Percentiles rank a stretch among this genome's conserved stretches.
Evolutionary conservation across 2,329 filamentous ascomycete genomes (phyloP).

Genomic region (Neofusicoccum laricinum): DNA sequence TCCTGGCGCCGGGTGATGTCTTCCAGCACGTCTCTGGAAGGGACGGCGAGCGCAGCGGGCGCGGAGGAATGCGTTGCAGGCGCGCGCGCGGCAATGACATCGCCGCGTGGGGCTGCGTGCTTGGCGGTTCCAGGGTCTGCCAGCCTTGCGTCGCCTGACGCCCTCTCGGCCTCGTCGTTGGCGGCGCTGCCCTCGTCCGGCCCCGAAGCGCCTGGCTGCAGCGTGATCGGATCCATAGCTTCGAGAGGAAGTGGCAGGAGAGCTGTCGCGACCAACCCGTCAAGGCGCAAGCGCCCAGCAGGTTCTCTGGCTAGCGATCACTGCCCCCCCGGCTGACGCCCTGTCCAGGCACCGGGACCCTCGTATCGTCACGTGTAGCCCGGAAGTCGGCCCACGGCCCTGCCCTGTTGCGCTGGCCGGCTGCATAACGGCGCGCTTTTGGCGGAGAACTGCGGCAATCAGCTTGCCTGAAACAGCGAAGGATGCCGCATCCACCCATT

Average conservation of each 20-base stretch:
- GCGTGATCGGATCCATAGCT: neutral
- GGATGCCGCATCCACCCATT: constrained; percentile 2
- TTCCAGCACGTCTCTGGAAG: constrained; percentile 11
- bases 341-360: neutral
- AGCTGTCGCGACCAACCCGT: neutral
- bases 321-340: constrained; percentile 8
- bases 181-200: neutral
- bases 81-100: neutral
- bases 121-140: constrained; percentile 8
- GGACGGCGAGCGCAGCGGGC: neutral
- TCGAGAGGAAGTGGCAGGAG: neutral
- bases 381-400: constrained; percentile 3
- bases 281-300: neutral
- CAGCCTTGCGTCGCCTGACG: constrained; percentile 1
- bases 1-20: constrained; percentile 12
- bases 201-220: neutral
- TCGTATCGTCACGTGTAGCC: neutral
- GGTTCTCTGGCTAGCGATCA: neutral
- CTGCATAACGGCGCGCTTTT: neutral
- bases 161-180: neutral
- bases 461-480: constrained; percentile 11
- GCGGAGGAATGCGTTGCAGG: neutral
- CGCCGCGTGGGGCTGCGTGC: neutral
- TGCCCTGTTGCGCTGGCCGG: neutral
- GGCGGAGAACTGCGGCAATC: constrained; percentile 5